These are phyloP conservation scores for Sophora flavescens DNA, from an alignment of 306 rosid genomes.

Conservation along the genomic window DNA sequence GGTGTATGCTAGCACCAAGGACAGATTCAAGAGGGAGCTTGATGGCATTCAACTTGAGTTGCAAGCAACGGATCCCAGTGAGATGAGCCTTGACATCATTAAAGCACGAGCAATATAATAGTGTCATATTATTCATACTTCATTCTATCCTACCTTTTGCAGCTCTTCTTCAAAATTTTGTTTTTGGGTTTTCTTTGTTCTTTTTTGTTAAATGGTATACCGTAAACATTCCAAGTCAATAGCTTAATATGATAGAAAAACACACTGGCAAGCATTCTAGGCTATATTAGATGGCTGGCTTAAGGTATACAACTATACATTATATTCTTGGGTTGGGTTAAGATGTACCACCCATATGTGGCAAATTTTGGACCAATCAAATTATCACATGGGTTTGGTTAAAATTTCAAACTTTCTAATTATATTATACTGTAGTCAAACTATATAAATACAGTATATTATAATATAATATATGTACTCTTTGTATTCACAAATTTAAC, in stretches of 20 bases:
- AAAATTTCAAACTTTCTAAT: no score
- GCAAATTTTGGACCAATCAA: no score
- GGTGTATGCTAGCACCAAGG: constrained; percentile 62
- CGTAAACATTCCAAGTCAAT: background rate
- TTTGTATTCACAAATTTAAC: no score
- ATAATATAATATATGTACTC: no score
- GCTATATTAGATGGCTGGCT: background rate
- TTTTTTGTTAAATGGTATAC: constrained; percentile 13
- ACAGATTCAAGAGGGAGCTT: constrained; percentile 63
- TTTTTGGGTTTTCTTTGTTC: background rate
- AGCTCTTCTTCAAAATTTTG: background rate
- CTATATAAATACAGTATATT: no score
- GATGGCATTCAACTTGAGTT: constrained; percentile 59
- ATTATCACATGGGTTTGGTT: no score
- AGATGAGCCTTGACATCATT: constrained; percentile 56
- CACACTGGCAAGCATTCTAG: constrained; percentile 28
- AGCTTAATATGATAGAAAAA: constrained; percentile 34
- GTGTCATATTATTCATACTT: constrained; percentile 28
- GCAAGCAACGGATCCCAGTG: constrained; percentile 57
- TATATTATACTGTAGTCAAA: no score
- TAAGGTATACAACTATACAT: constrained; percentile 25
- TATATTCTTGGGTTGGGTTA: no score
- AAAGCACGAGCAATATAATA: constrained; percentile 52
- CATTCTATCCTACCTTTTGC: constrained; percentile 26
- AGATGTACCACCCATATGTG: no score